Conservation (phyloP, 805 yeast species). For the Nakazawaea pomicola region DNA sequence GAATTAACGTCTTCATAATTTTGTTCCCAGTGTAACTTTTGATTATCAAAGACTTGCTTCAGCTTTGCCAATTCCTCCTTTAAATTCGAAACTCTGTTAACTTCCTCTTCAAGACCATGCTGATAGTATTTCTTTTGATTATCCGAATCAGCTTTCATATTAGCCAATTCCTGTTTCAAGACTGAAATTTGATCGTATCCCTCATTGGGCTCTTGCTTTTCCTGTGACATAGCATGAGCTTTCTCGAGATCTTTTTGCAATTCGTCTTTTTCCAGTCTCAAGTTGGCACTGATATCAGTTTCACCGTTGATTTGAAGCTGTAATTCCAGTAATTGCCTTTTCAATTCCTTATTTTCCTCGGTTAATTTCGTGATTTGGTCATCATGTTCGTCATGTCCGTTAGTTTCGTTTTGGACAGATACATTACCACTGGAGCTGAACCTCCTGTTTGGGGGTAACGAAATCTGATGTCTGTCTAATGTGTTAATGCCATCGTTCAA, state of each 20-base stretch:
- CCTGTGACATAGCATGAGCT: constrained; percentile 9
- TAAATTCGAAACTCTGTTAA: constrained; percentile 9
- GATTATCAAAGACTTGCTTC: constrained; percentile 16
- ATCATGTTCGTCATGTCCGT: constrained; percentile 14
- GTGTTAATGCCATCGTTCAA: constrained; percentile 14
- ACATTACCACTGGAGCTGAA: constrained; percentile 2
- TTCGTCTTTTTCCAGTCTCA: constrained; percentile 15
- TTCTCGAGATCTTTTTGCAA: not conserved
- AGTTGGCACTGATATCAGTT: constrained; percentile 7
- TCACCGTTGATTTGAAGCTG: constrained; percentile 14
- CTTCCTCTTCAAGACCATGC: not conserved
- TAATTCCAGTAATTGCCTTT: no score
- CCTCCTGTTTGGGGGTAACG: constrained; percentile 5
- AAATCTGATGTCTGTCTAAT: not conserved
- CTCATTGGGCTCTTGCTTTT: no score
- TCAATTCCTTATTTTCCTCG: constrained; percentile 15
- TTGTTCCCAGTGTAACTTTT: constrained; percentile 14
- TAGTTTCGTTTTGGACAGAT: not conserved
- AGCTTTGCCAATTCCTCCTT: constrained; percentile 3
- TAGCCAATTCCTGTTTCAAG: not conserved
- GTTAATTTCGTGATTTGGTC: constrained; percentile 20
- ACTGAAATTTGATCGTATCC: no score
- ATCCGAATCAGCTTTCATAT: no score
- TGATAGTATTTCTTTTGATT: no score
- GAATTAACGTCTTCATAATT: constrained; percentile 23